Conservation (phyloP, 2,329 filamentous ascomycete species). For the Cytospora chrysosperma region DNA sequence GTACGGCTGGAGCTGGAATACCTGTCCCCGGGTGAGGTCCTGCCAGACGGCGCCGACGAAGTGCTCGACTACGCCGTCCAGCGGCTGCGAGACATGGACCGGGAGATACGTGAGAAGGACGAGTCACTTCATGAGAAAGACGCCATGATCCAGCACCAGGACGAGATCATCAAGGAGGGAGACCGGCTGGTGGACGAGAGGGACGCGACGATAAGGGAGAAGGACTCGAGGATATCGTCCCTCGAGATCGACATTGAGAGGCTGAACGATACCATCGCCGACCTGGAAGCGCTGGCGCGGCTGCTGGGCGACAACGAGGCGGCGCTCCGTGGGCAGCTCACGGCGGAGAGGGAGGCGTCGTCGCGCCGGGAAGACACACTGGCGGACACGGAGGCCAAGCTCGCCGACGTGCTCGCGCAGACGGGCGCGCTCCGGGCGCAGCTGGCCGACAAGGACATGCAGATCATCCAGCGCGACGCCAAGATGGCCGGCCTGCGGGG, state of each 20-base stretch:
- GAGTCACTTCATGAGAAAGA: not conserved
- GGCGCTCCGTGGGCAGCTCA: not conserved
- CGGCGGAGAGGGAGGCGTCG: not conserved
- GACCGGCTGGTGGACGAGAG: not conserved
- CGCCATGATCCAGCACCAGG: not conserved
- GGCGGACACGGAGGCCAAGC: not conserved
- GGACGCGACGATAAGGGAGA: not conserved
- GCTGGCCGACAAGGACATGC: not conserved
- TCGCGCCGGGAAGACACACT: not conserved
- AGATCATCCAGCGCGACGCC: not conserved
- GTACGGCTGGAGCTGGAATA: slow-evolving; percentile 4
- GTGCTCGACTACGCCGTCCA: not conserved
- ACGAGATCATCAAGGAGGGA: not conserved
- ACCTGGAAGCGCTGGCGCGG: not conserved
- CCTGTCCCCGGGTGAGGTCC: not conserved
- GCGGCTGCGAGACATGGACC: slow-evolving; percentile 8
- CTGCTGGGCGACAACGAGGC: not conserved
- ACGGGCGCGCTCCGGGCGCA: not conserved
- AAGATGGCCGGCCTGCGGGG: not conserved
- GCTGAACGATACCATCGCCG: not conserved
- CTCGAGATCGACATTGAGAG: not conserved
- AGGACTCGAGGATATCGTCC: not conserved
- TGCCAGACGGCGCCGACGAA: not conserved
- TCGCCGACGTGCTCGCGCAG: not conserved
- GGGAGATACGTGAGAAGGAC: not conserved